These are phyloP conservation scores for Phytophthora agathidicida DNA, from an alignment of 352 stramenopile genomes.

Conservation along the genomic window DNA sequence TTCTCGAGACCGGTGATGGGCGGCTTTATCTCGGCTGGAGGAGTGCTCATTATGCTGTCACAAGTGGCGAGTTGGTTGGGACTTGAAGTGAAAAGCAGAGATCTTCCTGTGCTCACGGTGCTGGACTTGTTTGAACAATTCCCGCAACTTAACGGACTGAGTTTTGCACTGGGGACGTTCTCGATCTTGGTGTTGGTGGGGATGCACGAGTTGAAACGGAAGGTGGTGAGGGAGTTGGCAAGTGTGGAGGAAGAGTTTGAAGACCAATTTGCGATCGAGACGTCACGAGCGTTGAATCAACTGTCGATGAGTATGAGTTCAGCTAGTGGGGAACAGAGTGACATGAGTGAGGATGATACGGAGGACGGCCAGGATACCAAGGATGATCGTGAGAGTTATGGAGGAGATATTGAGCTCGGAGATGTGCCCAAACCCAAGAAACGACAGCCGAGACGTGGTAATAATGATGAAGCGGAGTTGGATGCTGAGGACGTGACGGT, in stretches of 20 bases:
- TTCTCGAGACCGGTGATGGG: conserved; percentile 81
- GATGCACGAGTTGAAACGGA: conserved; percentile 43
- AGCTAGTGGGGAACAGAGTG: conserved; percentile 15
- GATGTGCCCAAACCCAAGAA: conserved; percentile 24
- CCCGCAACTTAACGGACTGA: conserved; percentile 57
- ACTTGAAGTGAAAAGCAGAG: conserved; percentile 48
- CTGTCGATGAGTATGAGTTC: conserved; percentile 33
- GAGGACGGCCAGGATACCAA: conserved; percentile 31
- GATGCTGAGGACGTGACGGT: conserved; percentile 22
- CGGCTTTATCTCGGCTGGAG: conserved; percentile 69
- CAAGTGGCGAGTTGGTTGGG: conserved; percentile 67
- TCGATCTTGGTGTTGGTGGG: conserved; percentile 57
- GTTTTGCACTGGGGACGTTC: conserved; percentile 51
- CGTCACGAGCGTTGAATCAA: conserved; percentile 37
- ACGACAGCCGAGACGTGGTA: conserved; percentile 20
- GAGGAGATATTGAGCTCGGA: conserved; percentile 17
- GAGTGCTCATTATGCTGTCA: conserved; percentile 72
- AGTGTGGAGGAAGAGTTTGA: conserved; percentile 45
- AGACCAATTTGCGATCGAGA: conserved; percentile 54
- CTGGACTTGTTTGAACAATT: conserved; percentile 56
- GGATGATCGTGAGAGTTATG: conserved; percentile 19
- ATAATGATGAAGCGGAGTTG: conserved; percentile 1
- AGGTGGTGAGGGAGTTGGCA: conserved; percentile 46
- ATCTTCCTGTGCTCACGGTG: conserved; percentile 63
- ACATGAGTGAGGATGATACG: conserved; percentile 27